phyloP scores from a whole-genome alignment of 139 green algal genomes.

The Micractinium sp. region DNA sequence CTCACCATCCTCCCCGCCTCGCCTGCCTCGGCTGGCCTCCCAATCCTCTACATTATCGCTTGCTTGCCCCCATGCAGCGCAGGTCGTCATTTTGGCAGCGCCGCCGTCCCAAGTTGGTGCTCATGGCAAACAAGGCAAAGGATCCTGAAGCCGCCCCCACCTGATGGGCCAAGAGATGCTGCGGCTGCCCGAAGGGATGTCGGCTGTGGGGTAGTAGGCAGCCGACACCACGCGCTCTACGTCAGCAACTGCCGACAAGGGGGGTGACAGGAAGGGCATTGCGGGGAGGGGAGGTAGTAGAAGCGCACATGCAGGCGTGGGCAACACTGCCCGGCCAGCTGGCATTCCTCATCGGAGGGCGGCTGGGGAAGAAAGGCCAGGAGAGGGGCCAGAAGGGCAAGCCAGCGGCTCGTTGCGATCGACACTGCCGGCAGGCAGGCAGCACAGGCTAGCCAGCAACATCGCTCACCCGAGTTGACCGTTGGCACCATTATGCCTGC shows the following conservation, averaged over 20 bases:
- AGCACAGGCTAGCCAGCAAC: not conserved
- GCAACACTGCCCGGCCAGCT: not conserved
- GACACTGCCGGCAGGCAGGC: not conserved
- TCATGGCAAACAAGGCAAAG: no score
- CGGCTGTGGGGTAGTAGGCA: slow-evolving; percentile 19
- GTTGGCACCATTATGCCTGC: slow-evolving; percentile 36
- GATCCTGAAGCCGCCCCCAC: not conserved
- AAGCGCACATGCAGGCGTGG: not conserved
- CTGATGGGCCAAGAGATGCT: slow-evolving; percentile 40
- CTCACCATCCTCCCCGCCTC: not conserved
- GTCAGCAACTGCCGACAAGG: not conserved
- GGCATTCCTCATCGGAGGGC: not conserved
- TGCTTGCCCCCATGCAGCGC: no score
- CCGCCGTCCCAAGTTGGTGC: no score
- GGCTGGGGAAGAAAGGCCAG: not conserved
- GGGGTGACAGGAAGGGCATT: not conserved
- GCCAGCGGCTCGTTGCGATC: not conserved
- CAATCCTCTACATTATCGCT: no score
- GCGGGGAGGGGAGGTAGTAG: no score
- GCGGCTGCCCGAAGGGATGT: slow-evolving; percentile 20
- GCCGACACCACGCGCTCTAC: slow-evolving; percentile 15
- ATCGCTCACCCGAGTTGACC: not conserved
- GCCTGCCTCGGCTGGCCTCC: no score
- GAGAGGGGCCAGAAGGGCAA: no score
- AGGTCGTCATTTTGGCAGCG: no score